phyloP scores from a whole-genome alignment of 495 filamentous ascomycete genomes.

The Hypoxylon fragiforme region DNA sequence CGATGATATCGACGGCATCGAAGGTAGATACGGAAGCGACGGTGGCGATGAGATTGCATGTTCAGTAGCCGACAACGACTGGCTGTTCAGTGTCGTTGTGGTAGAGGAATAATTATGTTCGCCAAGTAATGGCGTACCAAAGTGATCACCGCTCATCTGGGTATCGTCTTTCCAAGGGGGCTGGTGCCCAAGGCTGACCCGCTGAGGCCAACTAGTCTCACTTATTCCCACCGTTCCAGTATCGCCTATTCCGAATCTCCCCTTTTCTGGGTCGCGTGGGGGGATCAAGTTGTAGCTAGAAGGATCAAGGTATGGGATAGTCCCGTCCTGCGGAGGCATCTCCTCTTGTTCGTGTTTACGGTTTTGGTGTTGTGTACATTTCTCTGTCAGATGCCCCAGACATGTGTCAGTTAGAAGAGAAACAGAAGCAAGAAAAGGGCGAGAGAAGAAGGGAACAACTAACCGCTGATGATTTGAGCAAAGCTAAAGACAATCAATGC shows the following conservation, averaged over 20 bases:
- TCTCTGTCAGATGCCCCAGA: slow-evolving; percentile 3
- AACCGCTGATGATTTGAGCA: slow-evolving; percentile 41
- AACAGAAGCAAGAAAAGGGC: neutral
- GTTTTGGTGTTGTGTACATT: slow-evolving; percentile 13
- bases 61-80: too few species aligned
- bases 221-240: neutral
- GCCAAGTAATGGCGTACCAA: slow-evolving; percentile 10
- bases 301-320: slow-evolving; percentile 9
- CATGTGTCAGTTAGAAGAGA: neutral
- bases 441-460: neutral
- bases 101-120: neutral
- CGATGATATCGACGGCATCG: too few species aligned
- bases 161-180: slow-evolving; percentile 2
- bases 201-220: neutral
- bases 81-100: neutral
- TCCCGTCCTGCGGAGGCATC: neutral
- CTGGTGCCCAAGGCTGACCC: slow-evolving; percentile 4
- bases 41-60: neutral
- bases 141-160: neutral
- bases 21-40: too few species aligned
- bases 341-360: slow-evolving; percentile 13
- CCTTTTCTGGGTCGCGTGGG: slow-evolving; percentile 8
- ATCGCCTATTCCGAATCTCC: slow-evolving; percentile 4
- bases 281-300: slow-evolving; percentile 10
- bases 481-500: slow-evolving; percentile 43